These are phyloP conservation scores for Anthostomella pinea DNA, from an alignment of 2,329 filamentous ascomycete species.

Conservation along the genomic window DNA sequence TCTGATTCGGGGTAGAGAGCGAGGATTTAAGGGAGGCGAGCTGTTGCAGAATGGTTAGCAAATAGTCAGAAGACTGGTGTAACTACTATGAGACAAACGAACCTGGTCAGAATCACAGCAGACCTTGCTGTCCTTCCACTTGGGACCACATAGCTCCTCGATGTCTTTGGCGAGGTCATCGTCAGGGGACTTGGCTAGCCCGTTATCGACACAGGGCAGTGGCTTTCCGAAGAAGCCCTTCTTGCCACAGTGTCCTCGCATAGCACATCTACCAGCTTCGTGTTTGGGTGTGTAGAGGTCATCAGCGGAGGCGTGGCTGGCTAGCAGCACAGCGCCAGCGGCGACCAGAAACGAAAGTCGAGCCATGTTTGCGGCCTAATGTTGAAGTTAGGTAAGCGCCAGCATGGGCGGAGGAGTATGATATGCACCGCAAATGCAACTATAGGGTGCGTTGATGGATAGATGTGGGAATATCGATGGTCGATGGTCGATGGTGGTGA, in stretches of 20 bases:
- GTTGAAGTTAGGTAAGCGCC: constrained; percentile 10
- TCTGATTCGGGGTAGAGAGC: constrained; percentile 79
- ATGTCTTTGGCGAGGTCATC: constrained; percentile 71
- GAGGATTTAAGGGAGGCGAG: constrained; percentile 78
- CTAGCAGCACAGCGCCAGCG: constrained; percentile 33
- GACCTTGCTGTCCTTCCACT: constrained; percentile 80
- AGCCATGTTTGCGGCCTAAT: constrained; percentile 34
- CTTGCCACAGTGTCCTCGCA: constrained; percentile 88
- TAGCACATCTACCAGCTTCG: constrained; percentile 83
- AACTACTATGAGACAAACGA: constrained; percentile 18
- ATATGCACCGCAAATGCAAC: constrained; percentile 3
- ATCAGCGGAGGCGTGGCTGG: constrained; percentile 28
- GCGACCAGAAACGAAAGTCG: constrained; percentile 35
- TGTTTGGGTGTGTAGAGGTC: constrained; percentile 59
- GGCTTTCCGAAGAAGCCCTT: constrained; percentile 86
- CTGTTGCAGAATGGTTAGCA: constrained; percentile 40
- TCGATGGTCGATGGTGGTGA: not conserved
- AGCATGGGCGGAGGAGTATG: constrained; percentile 16
- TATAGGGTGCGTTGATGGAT: constrained; percentile 5
- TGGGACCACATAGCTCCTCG: constrained; percentile 78
- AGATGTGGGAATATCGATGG: not conserved
- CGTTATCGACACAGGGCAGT: constrained; percentile 91
- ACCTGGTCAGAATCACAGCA: constrained; percentile 84
- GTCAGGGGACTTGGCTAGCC: constrained; percentile 70
- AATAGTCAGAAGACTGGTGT: not conserved